These are phyloP conservation scores for Sporisorium graminicola DNA, from an alignment of 1,284 basidiomycete species.

Conservation along the genomic window DNA sequence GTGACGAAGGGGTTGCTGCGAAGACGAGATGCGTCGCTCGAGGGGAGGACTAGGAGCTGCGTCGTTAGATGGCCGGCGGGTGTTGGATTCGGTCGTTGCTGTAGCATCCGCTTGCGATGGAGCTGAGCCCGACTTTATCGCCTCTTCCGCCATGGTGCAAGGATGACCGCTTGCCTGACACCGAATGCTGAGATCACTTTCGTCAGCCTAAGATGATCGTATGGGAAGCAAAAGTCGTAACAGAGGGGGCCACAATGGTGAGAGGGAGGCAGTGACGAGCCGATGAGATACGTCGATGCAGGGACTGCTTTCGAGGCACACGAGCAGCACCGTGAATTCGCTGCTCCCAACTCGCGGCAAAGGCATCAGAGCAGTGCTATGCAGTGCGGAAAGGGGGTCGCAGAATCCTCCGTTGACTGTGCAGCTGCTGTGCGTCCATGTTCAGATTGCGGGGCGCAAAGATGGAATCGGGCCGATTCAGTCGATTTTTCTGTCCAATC, in stretches of 20 bases:
- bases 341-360: background rate
- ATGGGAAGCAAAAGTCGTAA: too few relatives aligned
- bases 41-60: slow-evolving; percentile 23
- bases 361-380: background rate
- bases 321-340: background rate
- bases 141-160: slow-evolving; percentile 18
- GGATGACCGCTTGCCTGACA: background rate
- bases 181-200: too few relatives aligned
- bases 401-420: background rate
- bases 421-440: background rate
- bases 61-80: slow-evolving; percentile 18
- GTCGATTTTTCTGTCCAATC: background rate
- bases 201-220: too few relatives aligned
- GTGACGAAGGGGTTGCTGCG: slow-evolving; percentile 46
- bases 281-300: background rate
- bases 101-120: slow-evolving; percentile 2
- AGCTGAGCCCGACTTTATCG: slow-evolving; percentile 4
- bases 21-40: slow-evolving; percentile 37
- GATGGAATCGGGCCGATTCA: background rate
- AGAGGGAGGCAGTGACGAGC: background rate
- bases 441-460: background rate
- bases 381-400: slow-evolving; percentile 3
- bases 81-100: slow-evolving; percentile 3
- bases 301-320: background rate
- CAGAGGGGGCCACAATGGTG: too few relatives aligned